A percentile compares a stretch with the other conserved stretches of the same genome.
phyloP scores from a whole-genome alignment of 495 filamentous ascomycete species.

The Monascus purpureus region DNA sequence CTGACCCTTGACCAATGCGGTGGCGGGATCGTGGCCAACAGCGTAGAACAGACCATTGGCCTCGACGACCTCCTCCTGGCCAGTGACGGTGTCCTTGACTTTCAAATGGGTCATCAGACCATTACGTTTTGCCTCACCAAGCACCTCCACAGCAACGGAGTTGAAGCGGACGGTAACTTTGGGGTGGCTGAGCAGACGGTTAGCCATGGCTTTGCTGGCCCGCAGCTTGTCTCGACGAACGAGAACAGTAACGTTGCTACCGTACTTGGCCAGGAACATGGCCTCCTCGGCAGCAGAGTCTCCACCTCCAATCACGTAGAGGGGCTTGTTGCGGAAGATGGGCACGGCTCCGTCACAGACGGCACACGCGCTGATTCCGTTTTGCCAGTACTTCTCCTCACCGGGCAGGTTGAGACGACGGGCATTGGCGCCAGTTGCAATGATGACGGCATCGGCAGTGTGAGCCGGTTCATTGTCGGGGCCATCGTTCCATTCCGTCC shows the following conservation, averaged over 20 bases:
- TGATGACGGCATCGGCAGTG: slow-evolving; percentile 83
- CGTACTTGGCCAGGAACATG: slow-evolving; percentile 96
- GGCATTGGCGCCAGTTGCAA: slow-evolving; percentile 91
- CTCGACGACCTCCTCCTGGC: slow-evolving; percentile 64
- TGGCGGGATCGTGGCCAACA: slow-evolving; percentile 93
- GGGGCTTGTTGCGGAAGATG: slow-evolving; percentile 90
- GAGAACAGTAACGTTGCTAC: slow-evolving; percentile 81
- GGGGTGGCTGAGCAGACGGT: slow-evolving; percentile 62
- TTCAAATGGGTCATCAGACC: slow-evolving; percentile 76
- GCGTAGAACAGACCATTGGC: slow-evolving; percentile 96
- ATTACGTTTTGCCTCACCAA: slow-evolving; percentile 57
- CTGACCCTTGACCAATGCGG: slow-evolving; percentile 71
- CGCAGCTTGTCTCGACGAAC: slow-evolving; percentile 76
- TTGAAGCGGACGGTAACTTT: slow-evolving; percentile 87
- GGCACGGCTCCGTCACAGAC: slow-evolving; percentile 96
- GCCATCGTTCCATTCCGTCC: slow-evolving; percentile 70
- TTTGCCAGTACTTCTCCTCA: slow-evolving; percentile 92
- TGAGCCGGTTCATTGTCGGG: slow-evolving; percentile 45
- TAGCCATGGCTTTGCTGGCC: slow-evolving; percentile 84
- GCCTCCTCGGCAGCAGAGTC: slow-evolving; percentile 97
- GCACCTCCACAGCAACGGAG: slow-evolving; percentile 63
- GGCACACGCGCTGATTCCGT: slow-evolving; percentile 88
- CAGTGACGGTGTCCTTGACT: slow-evolving; percentile 65
- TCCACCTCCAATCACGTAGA: slow-evolving; percentile 92
- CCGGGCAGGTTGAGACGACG: slow-evolving; percentile 69